phyloP scores from a whole-genome alignment of 1,284 basidiomycete genomes.

The Cerrena zonata region DNA sequence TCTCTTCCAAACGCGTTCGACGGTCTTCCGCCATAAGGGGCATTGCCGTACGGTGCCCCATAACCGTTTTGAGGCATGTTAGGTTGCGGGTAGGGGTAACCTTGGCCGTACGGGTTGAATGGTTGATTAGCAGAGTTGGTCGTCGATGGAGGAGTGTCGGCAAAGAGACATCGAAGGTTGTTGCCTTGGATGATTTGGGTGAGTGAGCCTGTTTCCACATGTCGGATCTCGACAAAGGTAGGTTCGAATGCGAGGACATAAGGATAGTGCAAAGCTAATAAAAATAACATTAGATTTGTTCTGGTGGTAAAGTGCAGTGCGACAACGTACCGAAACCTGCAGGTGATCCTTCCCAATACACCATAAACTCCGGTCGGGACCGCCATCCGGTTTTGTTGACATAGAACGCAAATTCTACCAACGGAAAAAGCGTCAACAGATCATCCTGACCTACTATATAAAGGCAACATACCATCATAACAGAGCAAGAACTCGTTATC shows the following conservation, averaged over 20 bases:
- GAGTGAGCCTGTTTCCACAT: conserved; percentile 88
- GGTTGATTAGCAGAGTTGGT: conserved; percentile 39
- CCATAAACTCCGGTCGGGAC: conserved; percentile 86
- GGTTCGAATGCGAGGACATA: conserved; percentile 97
- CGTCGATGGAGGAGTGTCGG: conserved; percentile 88
- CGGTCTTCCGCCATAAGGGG: conserved; percentile 33
- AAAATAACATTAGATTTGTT: background rate
- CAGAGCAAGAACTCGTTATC: conserved; percentile 96
- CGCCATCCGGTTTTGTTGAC: conserved; percentile 96
- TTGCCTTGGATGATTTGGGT: conserved; percentile 94
- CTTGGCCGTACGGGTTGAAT: conserved; percentile 23
- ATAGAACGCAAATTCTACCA: conserved; percentile 93
- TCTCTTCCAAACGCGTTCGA: conserved; percentile 47
- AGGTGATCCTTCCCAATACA: conserved; percentile 94
- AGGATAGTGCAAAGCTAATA: conserved; percentile 86
- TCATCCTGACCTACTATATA: conserved; percentile 3
- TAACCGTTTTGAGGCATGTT: conserved; percentile 36
- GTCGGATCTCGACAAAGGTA: conserved; percentile 92
- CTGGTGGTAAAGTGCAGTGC: background rate
- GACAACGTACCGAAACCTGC: conserved; percentile 79
- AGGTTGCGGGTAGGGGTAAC: conserved; percentile 20
- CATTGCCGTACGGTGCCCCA: conserved; percentile 31
- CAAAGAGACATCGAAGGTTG: conserved; percentile 84
- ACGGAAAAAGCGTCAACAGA: conserved; percentile 2
- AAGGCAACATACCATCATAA: conserved; percentile 76